Percentiles rank a stretch among this genome's conserved stretches.
phyloP scores from a whole-genome alignment of 805 yeast genomes.

The Candida vartiovaarae region DNA sequence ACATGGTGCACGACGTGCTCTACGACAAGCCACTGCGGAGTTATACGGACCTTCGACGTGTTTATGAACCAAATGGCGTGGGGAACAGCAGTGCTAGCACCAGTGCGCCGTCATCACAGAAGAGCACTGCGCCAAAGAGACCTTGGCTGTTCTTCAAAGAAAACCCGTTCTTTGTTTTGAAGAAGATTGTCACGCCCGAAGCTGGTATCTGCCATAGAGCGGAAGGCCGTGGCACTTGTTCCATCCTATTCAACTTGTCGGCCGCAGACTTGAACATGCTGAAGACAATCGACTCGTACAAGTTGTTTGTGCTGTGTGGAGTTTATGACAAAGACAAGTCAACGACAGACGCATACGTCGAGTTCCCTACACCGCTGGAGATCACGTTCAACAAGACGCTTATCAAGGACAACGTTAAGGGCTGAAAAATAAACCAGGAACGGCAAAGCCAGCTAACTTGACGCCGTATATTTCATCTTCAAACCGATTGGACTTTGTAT shows the following conservation, averaged over 20 bases:
- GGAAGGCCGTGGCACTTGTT: conserved; percentile 39
- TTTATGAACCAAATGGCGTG: conserved; percentile 1
- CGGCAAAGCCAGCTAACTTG: conserved; percentile 77
- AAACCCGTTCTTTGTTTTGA: conserved; percentile 49
- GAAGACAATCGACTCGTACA: conserved; percentile 23
- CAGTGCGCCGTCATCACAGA: neutral
- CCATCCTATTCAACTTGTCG: conserved; percentile 35
- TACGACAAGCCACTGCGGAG: conserved; percentile 32
- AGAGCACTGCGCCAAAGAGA: conserved; percentile 17
- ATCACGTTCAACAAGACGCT: conserved; percentile 48
- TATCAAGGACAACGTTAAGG: conserved; percentile 54
- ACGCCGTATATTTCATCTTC: conserved; percentile 38
- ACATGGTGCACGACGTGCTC: conserved; percentile 33
- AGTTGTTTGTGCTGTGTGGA: conserved; percentile 51
- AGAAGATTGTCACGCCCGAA: conserved; percentile 38
- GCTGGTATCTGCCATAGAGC: conserved; percentile 39
- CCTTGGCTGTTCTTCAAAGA: conserved; percentile 44
- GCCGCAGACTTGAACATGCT: conserved; percentile 36
- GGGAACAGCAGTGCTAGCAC: neutral
- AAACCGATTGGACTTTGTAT: conserved; percentile 46
- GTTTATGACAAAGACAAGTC: conserved; percentile 24
- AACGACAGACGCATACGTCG: conserved; percentile 32
- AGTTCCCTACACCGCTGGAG: conserved; percentile 70
- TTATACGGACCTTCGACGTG: conserved; percentile 25
- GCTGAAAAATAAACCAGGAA: conserved; percentile 73